These are phyloP conservation scores for Candida smagusa DNA, from an alignment of 1,139 yeast species.

Conservation along the genomic window DNA sequence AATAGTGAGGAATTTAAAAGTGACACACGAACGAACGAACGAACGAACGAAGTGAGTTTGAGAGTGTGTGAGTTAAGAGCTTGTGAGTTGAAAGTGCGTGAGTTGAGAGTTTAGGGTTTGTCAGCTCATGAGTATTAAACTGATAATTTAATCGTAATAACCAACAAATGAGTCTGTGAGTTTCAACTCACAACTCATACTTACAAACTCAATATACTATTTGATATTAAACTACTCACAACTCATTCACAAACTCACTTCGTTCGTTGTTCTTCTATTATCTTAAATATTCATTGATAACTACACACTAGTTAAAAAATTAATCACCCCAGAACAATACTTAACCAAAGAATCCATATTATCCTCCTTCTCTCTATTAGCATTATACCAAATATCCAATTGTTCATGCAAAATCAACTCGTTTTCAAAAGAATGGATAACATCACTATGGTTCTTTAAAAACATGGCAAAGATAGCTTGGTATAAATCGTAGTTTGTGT, in stretches of 20 bases:
- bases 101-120: too few species aligned
- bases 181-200: too few species aligned
- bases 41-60: background rate
- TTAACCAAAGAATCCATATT: constrained; percentile 68
- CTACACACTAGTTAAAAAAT: constrained; percentile 16
- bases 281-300: too few species aligned
- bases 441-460: constrained; percentile 79
- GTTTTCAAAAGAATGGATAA: constrained; percentile 49
- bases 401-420: constrained; percentile 38
- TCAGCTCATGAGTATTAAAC: too few species aligned
- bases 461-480: constrained; percentile 80
- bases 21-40: background rate
- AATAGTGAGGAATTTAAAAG: background rate
- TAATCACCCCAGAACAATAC: constrained; percentile 80
- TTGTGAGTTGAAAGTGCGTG: too few species aligned
- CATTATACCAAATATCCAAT: constrained; percentile 48
- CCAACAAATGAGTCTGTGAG: too few species aligned
- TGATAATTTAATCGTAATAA: too few species aligned
- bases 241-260: too few species aligned
- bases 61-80: background rate
- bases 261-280: too few species aligned
- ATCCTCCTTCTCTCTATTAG: constrained; percentile 40
- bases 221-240: too few species aligned
- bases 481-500: constrained; percentile 63
- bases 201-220: too few species aligned